Percentiles rank a stretch among this genome's conserved stretches.
These are phyloP conservation scores for Martensiomyces pterosporus DNA, from an alignment of 192 early-diverging fungal species.

Conservation along the genomic window DNA sequence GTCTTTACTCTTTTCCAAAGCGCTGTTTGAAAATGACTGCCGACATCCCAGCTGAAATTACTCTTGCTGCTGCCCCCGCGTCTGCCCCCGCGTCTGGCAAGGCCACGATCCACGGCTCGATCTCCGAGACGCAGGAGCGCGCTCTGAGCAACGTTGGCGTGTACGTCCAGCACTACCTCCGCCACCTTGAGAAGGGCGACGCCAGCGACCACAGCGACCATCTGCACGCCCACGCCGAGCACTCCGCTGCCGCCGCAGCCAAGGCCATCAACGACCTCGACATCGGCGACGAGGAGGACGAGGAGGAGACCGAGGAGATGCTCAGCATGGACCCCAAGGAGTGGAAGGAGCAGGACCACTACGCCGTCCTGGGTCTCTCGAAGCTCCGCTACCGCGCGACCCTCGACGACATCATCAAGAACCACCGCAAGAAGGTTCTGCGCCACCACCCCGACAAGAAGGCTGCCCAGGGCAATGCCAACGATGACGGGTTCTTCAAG, in stretches of 20 bases:
- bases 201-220: constrained; percentile 19
- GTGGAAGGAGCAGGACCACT: constrained; percentile 98
- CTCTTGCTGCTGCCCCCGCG: constrained; percentile 23
- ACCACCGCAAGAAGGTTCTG: constrained; percentile 86
- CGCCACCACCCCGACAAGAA: constrained; percentile 99
- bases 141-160: constrained; percentile 37
- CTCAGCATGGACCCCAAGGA: constrained; percentile 83
- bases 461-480: constrained; percentile 64
- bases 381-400: constrained; percentile 83
- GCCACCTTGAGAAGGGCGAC: constrained; percentile 23
- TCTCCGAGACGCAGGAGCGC: constrained; percentile 23
- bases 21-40: constrained; percentile 17
- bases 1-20: background rate
- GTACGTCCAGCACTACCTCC: constrained; percentile 47
- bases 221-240: constrained; percentile 31
- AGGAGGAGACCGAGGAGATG: constrained; percentile 72
- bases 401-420: constrained; percentile 90
- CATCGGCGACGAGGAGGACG: constrained; percentile 72
- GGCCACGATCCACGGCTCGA: constrained; percentile 23
- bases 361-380: constrained; percentile 90
- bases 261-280: constrained; percentile 44
- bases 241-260: constrained; percentile 27
- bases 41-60: constrained; percentile 23
- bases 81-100: constrained; percentile 22
- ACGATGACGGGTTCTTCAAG: constrained; percentile 99